Conservation (phyloP, 257 asterid species). For the Verbena officinalis region DNA sequence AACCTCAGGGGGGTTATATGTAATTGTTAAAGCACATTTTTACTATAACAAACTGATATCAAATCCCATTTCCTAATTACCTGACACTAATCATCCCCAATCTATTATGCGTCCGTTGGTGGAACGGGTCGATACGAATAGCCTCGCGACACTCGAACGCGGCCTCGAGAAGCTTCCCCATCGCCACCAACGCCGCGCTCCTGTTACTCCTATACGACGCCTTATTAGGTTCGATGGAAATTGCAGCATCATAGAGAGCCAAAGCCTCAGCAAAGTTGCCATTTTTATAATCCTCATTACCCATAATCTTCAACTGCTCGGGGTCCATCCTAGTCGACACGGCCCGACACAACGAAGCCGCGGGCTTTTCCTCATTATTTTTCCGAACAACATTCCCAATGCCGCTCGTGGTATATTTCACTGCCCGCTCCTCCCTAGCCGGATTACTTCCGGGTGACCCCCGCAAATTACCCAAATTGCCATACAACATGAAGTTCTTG, state of each 20-base stretch:
- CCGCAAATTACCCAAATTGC: constrained; percentile 69
- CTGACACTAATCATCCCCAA: constrained; percentile 61
- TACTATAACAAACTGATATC: no score
- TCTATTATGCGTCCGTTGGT: constrained; percentile 78
- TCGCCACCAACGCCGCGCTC: constrained; percentile 87
- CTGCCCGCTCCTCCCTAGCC: constrained; percentile 37
- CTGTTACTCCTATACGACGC: constrained; percentile 96
- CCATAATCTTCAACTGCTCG: constrained; percentile 80
- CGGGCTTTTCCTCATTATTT: constrained; percentile 41
- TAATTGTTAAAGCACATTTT: no score
- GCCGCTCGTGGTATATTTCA: constrained; percentile 44
- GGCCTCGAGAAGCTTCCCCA: constrained; percentile 94
- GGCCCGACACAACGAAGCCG: constrained; percentile 72
- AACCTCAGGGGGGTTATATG: no score
- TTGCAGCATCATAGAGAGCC: constrained; percentile 89
- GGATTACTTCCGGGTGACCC: neutral
- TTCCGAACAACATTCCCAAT: constrained; percentile 60
- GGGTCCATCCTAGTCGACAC: constrained; percentile 93
- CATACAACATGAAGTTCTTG: constrained; percentile 57
- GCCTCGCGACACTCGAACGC: constrained; percentile 84
- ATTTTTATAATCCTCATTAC: constrained; percentile 95
- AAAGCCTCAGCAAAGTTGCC: constrained; percentile 93
- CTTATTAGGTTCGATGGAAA: constrained; percentile 82
- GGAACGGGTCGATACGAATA: constrained; percentile 63
- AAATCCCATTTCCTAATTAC: no score